phyloP scores from a whole-genome alignment of 805 yeast genomes.

The Saturnispora dispora region DNA sequence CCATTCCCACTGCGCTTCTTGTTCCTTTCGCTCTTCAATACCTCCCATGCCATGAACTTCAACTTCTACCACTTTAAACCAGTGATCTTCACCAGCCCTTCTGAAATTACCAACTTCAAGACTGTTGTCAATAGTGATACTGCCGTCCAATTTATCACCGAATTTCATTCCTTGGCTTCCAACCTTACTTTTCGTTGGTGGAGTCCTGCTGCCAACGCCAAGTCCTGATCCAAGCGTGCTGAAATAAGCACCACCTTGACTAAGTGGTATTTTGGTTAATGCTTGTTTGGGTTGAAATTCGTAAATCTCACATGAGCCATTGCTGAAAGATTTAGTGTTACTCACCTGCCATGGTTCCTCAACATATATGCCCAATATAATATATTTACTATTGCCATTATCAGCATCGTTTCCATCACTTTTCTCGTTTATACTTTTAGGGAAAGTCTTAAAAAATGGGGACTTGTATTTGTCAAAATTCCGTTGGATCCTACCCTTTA shows the following conservation, averaged over 20 bases:
- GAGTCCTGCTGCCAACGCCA: constrained; percentile 49
- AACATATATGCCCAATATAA: constrained; percentile 11
- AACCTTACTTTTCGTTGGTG: constrained; percentile 38
- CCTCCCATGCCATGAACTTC: constrained; percentile 94
- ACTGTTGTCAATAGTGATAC: constrained; percentile 67
- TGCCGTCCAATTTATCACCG: constrained; percentile 31
- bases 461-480: constrained; percentile 38
- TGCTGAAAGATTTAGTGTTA: constrained; percentile 67
- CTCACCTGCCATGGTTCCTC: constrained; percentile 65
- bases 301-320: constrained; percentile 43
- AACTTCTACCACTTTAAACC: constrained; percentile 61
- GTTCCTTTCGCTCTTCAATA: constrained; percentile 66
- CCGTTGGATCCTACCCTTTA: constrained; percentile 52
- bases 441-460: constrained; percentile 33
- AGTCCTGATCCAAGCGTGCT: constrained; percentile 69
- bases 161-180: constrained; percentile 37
- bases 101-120: constrained; percentile 78
- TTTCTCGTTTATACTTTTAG: neutral
- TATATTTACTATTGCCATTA: constrained; percentile 9
- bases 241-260: constrained; percentile 44
- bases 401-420: neutral
- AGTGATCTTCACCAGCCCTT: constrained; percentile 55
- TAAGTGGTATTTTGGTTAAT: constrained; percentile 27
- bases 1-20: constrained; percentile 79
- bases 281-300: constrained; percentile 63